Evolutionary conservation across 1,139 yeast species (phyloP), one percentile per base, ranked within the genome.

Genomic region (Diutina rugosa): DNA sequence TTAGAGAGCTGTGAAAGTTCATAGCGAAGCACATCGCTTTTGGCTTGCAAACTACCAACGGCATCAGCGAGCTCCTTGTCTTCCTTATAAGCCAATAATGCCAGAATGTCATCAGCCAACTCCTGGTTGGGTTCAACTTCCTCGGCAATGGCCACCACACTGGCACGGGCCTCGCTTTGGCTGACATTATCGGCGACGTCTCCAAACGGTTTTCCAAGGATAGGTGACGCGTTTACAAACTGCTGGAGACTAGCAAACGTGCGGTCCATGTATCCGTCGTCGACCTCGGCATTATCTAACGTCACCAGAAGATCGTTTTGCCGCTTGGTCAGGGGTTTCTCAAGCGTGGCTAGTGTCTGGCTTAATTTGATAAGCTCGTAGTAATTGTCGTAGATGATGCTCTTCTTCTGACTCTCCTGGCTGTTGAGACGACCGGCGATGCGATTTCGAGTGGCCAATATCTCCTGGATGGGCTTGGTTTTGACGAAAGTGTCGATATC

Each of bases 331-430:
- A 16, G 28, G 7, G 53, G 53, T 10, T 16, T 49, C 16, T 30
- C 45, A 32, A 49, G 46, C 30, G 54, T 41, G 16, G 46, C 57
- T 57, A 76, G 66, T 1, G 76, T 71, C 52, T 74, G 69, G 57
- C 72, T 74, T 56, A 76, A 65, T 58, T 74, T 74, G 59, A 76
- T 76, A 57, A 76, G 64, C 57, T 76, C 80, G 58, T 73, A 73
- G 65, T 76, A 76, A 61, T 76, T 76, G 58, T 76, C 77, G 61
- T 76, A 76, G 14, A 76, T 73, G n/a, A 76, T 74, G 26, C 78
- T 70, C 58, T 76, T 76, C 63, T 73, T 74, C 48, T 69, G 72
- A 72, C 71, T 74, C 57, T 72, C 77, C 55, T 72, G 76, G 9
- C 76, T 67, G 57, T 71, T 72, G 56, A 74, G 64, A 55, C 68